These are phyloP conservation scores for Talaromyces sp. DNA, from an alignment of 2,329 filamentous ascomycete species.

Conservation along the genomic window DNA sequence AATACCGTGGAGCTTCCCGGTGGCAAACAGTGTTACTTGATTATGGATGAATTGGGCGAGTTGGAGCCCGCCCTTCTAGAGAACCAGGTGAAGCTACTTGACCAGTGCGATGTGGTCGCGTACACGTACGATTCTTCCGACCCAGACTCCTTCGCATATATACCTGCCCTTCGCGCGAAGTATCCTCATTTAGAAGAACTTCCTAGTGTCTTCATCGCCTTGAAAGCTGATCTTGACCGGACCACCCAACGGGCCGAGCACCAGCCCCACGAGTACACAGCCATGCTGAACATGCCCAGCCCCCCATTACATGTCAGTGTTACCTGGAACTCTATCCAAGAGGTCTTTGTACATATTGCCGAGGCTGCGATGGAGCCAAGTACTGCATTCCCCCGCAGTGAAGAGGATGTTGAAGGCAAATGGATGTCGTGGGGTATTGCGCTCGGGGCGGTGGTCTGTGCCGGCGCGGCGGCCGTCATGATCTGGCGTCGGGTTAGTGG, in stretches of 20 bases:
- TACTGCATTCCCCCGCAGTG: slow-evolving; percentile 83
- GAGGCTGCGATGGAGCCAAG: slow-evolving; percentile 90
- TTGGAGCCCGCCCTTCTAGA: slow-evolving; percentile 94
- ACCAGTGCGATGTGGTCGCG: slow-evolving; percentile 90
- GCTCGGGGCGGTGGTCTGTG: slow-evolving; percentile 69
- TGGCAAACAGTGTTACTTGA: slow-evolving; percentile 95
- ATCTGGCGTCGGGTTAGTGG: slow-evolving; percentile 59
- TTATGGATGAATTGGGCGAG: slow-evolving; percentile 91
- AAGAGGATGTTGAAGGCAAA: slow-evolving; percentile 77
- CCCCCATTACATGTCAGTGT: slow-evolving; percentile 91
- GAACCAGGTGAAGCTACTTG: slow-evolving; percentile 78
- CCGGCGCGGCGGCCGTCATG: slow-evolving; percentile 60
- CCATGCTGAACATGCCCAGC: slow-evolving; percentile 77
- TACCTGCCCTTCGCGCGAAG: slow-evolving; percentile 76
- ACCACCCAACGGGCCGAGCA: slow-evolving; percentile 90
- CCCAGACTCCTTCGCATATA: slow-evolving; percentile 91
- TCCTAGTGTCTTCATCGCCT: slow-evolving; percentile 85
- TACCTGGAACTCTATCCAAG: slow-evolving; percentile 89
- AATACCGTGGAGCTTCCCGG: slow-evolving; percentile 96
- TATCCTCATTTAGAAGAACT: slow-evolving; percentile 85
- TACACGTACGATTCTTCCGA: slow-evolving; percentile 97
- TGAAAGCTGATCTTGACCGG: slow-evolving; percentile 95
- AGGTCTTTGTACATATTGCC: slow-evolving; percentile 88
- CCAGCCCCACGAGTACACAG: slow-evolving; percentile 91
- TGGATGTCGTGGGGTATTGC: slow-evolving; percentile 84